Evolutionary conservation across 345 rosid genomes (phyloP), one percentile per base, ranked within the genome.

Genomic region (Hibiscus mutabilis): DNA sequence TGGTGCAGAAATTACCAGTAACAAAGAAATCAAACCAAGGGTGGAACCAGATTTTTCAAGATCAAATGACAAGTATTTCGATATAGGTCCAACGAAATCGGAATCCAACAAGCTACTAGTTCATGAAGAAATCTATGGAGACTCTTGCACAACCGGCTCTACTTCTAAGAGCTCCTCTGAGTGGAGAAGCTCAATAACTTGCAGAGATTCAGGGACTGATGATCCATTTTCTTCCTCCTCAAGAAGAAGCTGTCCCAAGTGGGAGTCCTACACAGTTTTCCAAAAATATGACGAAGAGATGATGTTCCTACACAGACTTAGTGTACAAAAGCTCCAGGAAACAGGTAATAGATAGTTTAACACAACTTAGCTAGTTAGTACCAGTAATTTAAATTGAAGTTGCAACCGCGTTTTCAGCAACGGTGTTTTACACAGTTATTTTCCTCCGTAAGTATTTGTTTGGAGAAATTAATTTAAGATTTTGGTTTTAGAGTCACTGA

Each of bases 91-190:
- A 55, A 78, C 64, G 58, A 75, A 75, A 55, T 73, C 70, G 75
- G 83, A 85, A 46, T 58, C 86, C 24, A 79, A 68, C 72, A 82
- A 75, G 42, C 53, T 74, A 53, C 67, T 68, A 49, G 77, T 72
- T 31, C 74, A 78, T 18, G 96, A 78, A 56, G 79, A 83, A 73
- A 86, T 86, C 64, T 95, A 78, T 10, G 97, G 96, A 9, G 98
- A 92, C 44, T 90, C 98, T 12, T 88, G 83, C 68, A 95, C 98
- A 0, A 79, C 79, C 10, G 99, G 91, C 2, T 95, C 99, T 5
- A 95, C 99, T 22, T 95, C 99, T 0, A 95, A 92, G 87, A 95
- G 98, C 81, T 95, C 99, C 6, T 89, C 99, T 31, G 98, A 95
- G 44, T 95, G 99, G 99, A 86, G 97, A 76, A 90, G 97, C 85